A percentile compares a stretch with the other conserved stretches of the same genome.
phyloP scores from a whole-genome alignment of 495 filamentous ascomycete species.

The Echria macrotheca region DNA sequence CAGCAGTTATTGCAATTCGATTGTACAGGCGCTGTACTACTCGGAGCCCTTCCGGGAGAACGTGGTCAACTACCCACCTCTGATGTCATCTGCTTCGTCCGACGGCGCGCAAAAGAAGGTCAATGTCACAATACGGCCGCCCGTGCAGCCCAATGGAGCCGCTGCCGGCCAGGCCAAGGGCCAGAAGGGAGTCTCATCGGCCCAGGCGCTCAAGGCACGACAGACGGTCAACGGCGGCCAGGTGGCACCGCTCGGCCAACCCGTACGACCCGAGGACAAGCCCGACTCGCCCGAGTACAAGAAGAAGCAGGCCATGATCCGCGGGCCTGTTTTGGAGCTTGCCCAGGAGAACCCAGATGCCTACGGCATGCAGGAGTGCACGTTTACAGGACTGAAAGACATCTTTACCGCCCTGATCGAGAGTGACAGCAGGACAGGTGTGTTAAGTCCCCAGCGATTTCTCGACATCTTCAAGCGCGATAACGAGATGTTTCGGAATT shows the following conservation, averaged over 20 bases:
- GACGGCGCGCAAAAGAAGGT: conserved; percentile 41
- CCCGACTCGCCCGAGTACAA: conserved; percentile 91
- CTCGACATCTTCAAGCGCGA: conserved; percentile 88
- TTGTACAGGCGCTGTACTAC: conserved; percentile 94
- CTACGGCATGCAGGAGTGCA: conserved; percentile 90
- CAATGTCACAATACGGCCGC: conserved; percentile 45
- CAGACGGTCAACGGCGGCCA: conserved; percentile 39
- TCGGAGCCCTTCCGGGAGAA: conserved; percentile 92
- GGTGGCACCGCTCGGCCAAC: conserved; percentile 28
- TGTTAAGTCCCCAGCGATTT: conserved; percentile 90
- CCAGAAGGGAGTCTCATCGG: conserved; percentile 28
- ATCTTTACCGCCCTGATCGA: conserved; percentile 90
- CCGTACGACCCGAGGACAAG: conserved; percentile 56
- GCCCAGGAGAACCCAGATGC: conserved; percentile 67
- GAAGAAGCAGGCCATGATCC: conserved; percentile 87
- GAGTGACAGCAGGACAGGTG: conserved; percentile 75
- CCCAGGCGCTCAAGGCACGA: conserved; percentile 40
- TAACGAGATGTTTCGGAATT: conserved; percentile 94
- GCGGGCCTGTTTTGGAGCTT: conserved; percentile 76
- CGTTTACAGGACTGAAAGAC: conserved; percentile 91
- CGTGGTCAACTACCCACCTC: conserved; percentile 84
- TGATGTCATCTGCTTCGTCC: conserved; percentile 40
- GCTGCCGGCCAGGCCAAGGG: conserved; percentile 46
- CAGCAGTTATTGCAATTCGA: conserved; percentile 89
- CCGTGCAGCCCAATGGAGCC: conserved; percentile 35